Conservation (phyloP, 768 basidiomycete genomes). For the Boletus coccyginus region DNA sequence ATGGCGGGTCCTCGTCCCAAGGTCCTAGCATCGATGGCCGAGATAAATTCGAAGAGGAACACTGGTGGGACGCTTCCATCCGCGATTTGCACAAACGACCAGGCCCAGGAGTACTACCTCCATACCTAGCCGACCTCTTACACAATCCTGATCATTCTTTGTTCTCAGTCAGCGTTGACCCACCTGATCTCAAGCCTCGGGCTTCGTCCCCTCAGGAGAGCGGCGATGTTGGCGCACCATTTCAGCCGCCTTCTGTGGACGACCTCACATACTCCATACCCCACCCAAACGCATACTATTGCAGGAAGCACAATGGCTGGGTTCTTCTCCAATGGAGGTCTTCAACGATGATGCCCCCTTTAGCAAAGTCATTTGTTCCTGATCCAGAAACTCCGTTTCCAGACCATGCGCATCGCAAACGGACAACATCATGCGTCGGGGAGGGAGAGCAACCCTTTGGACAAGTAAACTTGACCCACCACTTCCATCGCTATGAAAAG, state of each 20-base stretch:
- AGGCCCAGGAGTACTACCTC: slow-evolving; percentile 68
- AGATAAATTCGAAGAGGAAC: slow-evolving; percentile 54
- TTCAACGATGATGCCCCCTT: slow-evolving; percentile 57
- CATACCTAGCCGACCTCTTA: slow-evolving; percentile 61
- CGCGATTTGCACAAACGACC: slow-evolving; percentile 52
- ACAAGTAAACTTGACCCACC: slow-evolving; percentile 64
- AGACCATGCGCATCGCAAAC: slow-evolving; percentile 48
- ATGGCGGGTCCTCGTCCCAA: slow-evolving; percentile 21
- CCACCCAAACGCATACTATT: slow-evolving; percentile 82
- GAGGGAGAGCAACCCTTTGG: slow-evolving; percentile 46
- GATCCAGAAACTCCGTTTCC: slow-evolving; percentile 49
- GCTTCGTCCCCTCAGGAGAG: slow-evolving; percentile 21
- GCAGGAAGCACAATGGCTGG: slow-evolving; percentile 81
- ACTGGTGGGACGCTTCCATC: slow-evolving; percentile 64
- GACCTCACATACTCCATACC: slow-evolving; percentile 71
- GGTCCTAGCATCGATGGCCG: slow-evolving; percentile 58
- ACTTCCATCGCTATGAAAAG: slow-evolving; percentile 73
- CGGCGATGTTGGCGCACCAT: slow-evolving; percentile 12
- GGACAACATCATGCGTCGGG: slow-evolving; percentile 50
- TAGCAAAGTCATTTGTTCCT: slow-evolving; percentile 52
- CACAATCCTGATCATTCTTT: slow-evolving; percentile 74
- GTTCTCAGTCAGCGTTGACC: slow-evolving; percentile 52
- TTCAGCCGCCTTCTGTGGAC: slow-evolving; percentile 49
- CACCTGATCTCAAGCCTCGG: slow-evolving; percentile 31
- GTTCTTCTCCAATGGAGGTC: slow-evolving; percentile 70